Conservation (phyloP, 1,284 basidiomycete species). For the Dichomitus squalens region DNA sequence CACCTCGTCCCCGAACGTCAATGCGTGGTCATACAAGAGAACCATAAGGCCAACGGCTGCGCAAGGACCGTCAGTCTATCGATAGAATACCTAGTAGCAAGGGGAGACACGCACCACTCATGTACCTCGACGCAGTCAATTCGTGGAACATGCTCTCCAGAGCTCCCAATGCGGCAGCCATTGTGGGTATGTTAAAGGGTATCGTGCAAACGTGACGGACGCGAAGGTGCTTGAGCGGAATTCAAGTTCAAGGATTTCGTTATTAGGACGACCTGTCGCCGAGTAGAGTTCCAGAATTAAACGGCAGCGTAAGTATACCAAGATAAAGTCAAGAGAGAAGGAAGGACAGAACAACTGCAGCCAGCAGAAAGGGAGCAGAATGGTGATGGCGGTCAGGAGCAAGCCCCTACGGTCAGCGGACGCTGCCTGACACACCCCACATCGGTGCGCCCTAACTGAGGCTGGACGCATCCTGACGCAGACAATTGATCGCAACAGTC, state of each 20-base stretch:
- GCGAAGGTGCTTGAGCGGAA: not conserved
- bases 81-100: not conserved
- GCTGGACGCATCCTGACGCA: too few species aligned
- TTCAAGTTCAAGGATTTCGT: not conserved
- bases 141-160: slow-evolving; percentile 8
- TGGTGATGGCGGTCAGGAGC: not conserved
- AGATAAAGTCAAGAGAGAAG: not conserved
- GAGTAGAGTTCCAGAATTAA: not conserved
- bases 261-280: slow-evolving; percentile 21
- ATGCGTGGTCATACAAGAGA: slow-evolving; percentile 50
- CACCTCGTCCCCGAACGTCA: slow-evolving; percentile 50
- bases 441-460: too few species aligned
- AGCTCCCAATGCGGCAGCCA: not conserved
- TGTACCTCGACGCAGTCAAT: slow-evolving; percentile 17
- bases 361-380: not conserved
- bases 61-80: not conserved
- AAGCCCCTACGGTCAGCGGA: not conserved
- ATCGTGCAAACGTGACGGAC: not conserved
- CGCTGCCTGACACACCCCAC: too few species aligned
- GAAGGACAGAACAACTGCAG: not conserved
- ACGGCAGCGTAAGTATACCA: not conserved
- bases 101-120: slow-evolving; percentile 14
- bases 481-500: too few species aligned
- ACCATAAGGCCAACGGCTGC: slow-evolving; percentile 33
- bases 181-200: slow-evolving; percentile 6